Evolutionary conservation across 805 yeast species (phyloP), one percentile per base, ranked within the genome.

Genomic region (Cyberlindnera samutprakarnensis): DNA sequence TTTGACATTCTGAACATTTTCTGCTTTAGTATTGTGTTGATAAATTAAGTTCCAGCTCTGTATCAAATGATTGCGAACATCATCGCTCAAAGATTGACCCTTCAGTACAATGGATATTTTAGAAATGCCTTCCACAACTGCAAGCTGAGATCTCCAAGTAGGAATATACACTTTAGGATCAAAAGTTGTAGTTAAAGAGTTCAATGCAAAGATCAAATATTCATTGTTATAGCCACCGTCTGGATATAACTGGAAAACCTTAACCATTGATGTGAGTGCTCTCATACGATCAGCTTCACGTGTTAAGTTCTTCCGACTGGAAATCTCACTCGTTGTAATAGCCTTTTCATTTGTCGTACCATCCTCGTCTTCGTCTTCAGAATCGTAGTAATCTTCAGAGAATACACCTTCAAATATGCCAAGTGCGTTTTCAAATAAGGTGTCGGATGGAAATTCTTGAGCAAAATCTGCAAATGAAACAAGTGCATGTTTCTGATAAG

Each of bases 111-210:
- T 40, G 2, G 45, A 31, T 9, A 60, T 21, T 7, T 37, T 36
- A 2, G 33, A 47, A 18, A 71, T 52, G 8, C 62, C 57, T 31
- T 71, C 75, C 41, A 61, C 65, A 14, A 59, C 56, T 2, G 65
- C 62, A 2, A 66, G 37, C 42, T 75, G 73, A 2, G 78, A 64
- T 43, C 80, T 66, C 90, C 90, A 81, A 1, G 84, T 70, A 31
- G 60, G 58, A 1, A 61, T 44, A 24, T 45, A 48, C 32, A 21
- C 56, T 28, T 15, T 30, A 32, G 32, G 51, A 28, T 33, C 50
- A 38, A 18, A 52, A 56, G 51, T 64, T 42, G 4, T 36, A 27
- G 5, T 35, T 30, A 33, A 57, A 38, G 23, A 50, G 27, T 9
- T 44, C 41, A 38, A 60, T 3, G 62, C 50, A 36, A 66, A 61